These are phyloP conservation scores for Austropuccinia psidii DNA, from an alignment of 1,284 basidiomycete species.

Conservation along the genomic window DNA sequence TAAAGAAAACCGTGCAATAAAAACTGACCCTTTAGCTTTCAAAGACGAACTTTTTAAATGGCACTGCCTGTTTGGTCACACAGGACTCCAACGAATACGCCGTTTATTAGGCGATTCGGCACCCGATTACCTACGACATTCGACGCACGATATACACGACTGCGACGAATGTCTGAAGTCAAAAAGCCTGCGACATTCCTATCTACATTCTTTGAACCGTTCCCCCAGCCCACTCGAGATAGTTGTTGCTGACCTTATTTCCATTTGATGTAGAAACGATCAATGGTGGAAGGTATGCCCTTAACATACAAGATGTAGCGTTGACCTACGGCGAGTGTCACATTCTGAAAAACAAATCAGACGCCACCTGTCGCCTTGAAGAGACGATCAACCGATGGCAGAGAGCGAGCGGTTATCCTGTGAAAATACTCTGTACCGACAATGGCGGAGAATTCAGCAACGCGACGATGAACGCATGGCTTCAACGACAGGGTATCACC, in stretches of 20 bases:
- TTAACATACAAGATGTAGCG: neutral
- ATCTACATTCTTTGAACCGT: neutral
- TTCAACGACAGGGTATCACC: neutral
- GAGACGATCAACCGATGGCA: neutral
- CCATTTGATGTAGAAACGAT: slow-evolving; percentile 11
- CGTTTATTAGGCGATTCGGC: too few species aligned
- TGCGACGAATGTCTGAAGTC: too few species aligned
- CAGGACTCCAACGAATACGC: neutral
- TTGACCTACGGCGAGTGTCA: neutral
- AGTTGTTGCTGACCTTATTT: neutral
- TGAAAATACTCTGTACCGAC: neutral
- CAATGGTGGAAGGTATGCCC: neutral
- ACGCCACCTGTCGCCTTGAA: neutral
- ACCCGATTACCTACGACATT: too few species aligned
- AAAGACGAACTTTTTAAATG: too few species aligned
- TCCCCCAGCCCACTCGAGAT: neutral
- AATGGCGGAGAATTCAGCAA: neutral
- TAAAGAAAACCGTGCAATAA: too few species aligned
- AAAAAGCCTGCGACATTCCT: too few species aligned
- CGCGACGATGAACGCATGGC: neutral
- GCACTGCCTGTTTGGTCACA: slow-evolving; percentile 1
- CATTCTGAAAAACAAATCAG: neutral
- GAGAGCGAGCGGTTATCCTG: neutral
- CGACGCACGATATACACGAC: too few species aligned
- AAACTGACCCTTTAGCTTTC: too few species aligned